Evolutionary conservation across 208 protist genomes (phyloP), one percentile per base, ranked within the genome.

Genomic region (Leishmania mexicana): DNA sequence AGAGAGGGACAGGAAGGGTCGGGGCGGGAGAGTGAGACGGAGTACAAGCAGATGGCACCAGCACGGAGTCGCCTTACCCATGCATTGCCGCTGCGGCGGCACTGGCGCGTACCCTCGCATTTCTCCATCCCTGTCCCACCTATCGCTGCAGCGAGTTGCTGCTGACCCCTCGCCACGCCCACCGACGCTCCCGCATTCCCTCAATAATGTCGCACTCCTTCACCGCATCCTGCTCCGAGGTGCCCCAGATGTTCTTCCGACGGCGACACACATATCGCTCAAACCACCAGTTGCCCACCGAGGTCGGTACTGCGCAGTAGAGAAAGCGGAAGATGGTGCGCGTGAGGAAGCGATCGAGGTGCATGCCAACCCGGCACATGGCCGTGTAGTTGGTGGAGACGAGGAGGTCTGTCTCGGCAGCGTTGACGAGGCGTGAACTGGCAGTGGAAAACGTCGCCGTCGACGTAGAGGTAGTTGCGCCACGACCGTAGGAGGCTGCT

Each of bases 181-280:
- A 97, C 54, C 89, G 87, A 13, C 94, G 92, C 85, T 96, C 92
- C 70, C 89, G 90, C 88, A 97, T 90, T 5, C 94, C 94, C 51
- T 93, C 90, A 19, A 97, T 89, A 31, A 83, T 84, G 53, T 68
- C 83, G 68, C 85, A 60, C 49, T 68, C 79, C 57, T 64, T 79
- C 54, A 95, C 88, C 2, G 88, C 94, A 60, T 97, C 94, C 72
- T 96, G 85, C 79, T 96, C 94, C 1, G 91, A 91, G 21, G 90
- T 94, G 0, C 92, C 94, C 94, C 94, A 97, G 57, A 96, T 83
- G 40, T n/a, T 76, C 45, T 88, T 79, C 15, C 94, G 92, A 0
- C 89, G 83, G 58, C 78, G 58, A 31, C 35, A 85, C 57, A 96
- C 84, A 42, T 83, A 85, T 8, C 83, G 73, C 47, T 90, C 75